phyloP scores from a whole-genome alignment of 1,284 basidiomycete species.

The Laetiporus sulphureus region DNA sequence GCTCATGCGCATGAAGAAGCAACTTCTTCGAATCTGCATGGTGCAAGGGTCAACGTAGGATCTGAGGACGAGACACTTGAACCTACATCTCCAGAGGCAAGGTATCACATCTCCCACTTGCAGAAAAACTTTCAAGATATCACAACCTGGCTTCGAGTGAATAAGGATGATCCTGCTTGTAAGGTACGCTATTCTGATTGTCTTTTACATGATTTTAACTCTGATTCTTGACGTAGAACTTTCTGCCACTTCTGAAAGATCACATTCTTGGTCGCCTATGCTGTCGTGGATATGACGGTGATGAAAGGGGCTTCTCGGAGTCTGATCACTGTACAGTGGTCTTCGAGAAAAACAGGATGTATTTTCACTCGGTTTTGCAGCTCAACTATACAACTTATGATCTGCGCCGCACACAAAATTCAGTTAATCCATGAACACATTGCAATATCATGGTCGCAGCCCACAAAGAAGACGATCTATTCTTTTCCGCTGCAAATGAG shows the following conservation, averaged over 20 bases:
- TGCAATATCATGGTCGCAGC: slow-evolving; percentile 30
- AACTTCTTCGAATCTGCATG: too few species aligned
- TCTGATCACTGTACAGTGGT: slow-evolving; percentile 8
- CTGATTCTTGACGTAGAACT: slow-evolving; percentile 11
- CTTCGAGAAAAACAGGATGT: slow-evolving; percentile 24
- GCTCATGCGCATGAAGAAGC: too few species aligned
- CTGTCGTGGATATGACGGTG: slow-evolving; percentile 6
- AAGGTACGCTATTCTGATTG: background rate
- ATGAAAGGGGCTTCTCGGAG: slow-evolving; percentile 11
- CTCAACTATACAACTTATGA: slow-evolving; percentile 43
- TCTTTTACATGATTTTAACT: background rate
- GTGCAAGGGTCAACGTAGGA: too few species aligned
- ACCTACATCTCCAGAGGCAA: background rate
- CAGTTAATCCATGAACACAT: slow-evolving; percentile 27
- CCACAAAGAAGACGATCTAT: slow-evolving; percentile 10
- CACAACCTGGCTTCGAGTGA: background rate
- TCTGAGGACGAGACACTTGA: background rate
- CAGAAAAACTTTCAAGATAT: slow-evolving; percentile 12
- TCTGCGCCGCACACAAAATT: slow-evolving; percentile 29
- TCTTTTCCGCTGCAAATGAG: too few species aligned
- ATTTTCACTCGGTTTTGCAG: slow-evolving; percentile 20
- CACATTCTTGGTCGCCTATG: slow-evolving; percentile 19
- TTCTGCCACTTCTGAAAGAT: slow-evolving; percentile 14
- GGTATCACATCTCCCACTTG: slow-evolving; percentile 13
- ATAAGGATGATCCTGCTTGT: slow-evolving; percentile 17